These are phyloP conservation scores for Sporothrix curviconia DNA, from an alignment of 2,329 filamentous ascomycete genomes.

Conservation along the genomic window DNA sequence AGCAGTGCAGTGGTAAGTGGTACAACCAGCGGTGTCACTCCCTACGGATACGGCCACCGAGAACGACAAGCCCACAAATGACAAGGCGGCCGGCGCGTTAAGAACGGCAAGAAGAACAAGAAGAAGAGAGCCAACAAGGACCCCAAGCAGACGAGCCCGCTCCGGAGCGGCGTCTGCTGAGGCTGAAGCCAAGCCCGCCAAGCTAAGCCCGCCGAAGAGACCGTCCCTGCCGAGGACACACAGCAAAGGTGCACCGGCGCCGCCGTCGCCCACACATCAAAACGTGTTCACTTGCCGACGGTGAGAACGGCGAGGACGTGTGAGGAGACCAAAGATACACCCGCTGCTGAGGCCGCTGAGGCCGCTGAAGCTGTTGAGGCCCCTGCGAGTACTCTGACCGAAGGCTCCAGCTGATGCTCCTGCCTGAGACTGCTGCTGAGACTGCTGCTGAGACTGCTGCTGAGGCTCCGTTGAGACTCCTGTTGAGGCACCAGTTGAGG, in stretches of 20 bases:
- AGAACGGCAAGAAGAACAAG: slow-evolving; percentile 16
- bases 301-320: no score
- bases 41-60: neutral
- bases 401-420: neutral
- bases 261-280: no score
- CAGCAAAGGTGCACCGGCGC: no score
- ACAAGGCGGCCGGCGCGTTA: slow-evolving; percentile 21
- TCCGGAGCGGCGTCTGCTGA: neutral
- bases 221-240: neutral
- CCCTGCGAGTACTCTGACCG: neutral
- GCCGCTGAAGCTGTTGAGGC: neutral
- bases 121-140: slow-evolving; percentile 15
- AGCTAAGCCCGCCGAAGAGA: neutral
- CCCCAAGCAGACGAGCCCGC: neutral
- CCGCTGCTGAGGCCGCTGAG: neutral
- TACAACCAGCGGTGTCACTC: neutral
- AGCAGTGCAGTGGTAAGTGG: neutral
- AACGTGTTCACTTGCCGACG: no score
- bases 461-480: neutral
- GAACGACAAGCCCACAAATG: neutral
- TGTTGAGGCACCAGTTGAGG: neutral
- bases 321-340: no score
- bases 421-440: neutral
- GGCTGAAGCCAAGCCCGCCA: neutral
- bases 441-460: neutral